A percentile compares a stretch with the other conserved stretches of the same genome.
Conservation (phyloP, 805 yeast species). For the Spathaspora hagerdaliae region DNA sequence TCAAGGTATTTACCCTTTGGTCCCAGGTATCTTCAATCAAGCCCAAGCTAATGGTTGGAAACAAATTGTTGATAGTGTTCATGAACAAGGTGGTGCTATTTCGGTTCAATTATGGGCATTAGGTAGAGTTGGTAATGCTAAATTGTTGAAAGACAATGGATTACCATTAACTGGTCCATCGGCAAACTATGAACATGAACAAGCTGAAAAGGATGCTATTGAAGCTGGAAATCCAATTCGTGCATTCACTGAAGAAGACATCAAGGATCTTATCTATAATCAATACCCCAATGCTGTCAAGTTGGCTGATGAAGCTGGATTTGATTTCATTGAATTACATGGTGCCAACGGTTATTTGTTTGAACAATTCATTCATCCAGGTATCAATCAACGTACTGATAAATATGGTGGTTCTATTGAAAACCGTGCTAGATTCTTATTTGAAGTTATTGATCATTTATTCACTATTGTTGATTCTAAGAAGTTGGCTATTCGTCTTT, state of each 20-base stretch:
- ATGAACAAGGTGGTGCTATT: conserved; percentile 38
- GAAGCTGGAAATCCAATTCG: conserved; percentile 15
- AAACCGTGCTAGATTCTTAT: conserved; percentile 32
- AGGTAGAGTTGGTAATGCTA: conserved; percentile 39
- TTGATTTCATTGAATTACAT: conserved; percentile 39
- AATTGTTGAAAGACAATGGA: conserved; percentile 20
- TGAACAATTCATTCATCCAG: conserved; percentile 34
- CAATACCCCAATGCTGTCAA: conserved; percentile 24
- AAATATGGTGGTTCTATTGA: conserved; percentile 35
- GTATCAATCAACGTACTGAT: conserved; percentile 30
- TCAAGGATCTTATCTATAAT: conserved; percentile 15
- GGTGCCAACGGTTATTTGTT: conserved; percentile 38
- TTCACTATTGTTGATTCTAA: conserved; percentile 17
- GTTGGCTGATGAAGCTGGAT: conserved; percentile 28
- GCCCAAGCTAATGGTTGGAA: conserved; percentile 49
- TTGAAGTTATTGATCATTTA: conserved; percentile 34
- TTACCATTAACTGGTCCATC: conserved; percentile 15
- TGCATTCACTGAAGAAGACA: conserved; percentile 20
- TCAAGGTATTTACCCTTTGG: conserved; percentile 39
- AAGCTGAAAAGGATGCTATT: conserved; percentile 10
- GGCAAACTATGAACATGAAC: conserved; percentile 13
- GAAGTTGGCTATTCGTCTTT: conserved; percentile 29
- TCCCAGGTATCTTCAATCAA: conserved; percentile 49
- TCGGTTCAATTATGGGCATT: conserved; percentile 53
- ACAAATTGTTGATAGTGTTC: conserved; percentile 42